Evolutionary conservation across 331 rosid species (phyloP), one percentile per base, ranked within the genome.

Genomic region (Malus hybrid): DNA sequence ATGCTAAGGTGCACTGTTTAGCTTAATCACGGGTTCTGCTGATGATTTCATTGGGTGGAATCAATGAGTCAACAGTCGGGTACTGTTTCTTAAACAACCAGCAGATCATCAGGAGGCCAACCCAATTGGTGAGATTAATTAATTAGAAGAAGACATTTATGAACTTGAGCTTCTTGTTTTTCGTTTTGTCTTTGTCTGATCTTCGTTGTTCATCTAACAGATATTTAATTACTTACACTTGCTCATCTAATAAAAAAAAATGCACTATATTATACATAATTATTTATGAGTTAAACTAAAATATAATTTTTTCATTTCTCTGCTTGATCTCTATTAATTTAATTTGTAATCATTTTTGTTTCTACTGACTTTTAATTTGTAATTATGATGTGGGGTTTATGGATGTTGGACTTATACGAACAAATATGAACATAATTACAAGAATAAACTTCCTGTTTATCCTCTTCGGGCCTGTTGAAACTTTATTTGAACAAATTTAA

Each of bases 71-170:
- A 80, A 11, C 7, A 66, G 5, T 55, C 62, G 22, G 70, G 54
- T 64, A 73, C n/a, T 79, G 79, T 57, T 62, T 27, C 73, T 48
- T 56, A 29, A 81, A 66, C 81, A 63, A 80, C 79, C 75, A 72
- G 75, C 68, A 75, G 32, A 57, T 76, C 55, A 34, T 69, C 27
- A 29, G 75, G 28, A 29, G 34, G 36, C 10, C 2, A 50, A 9
- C 10, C 28, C 11, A 14, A 16, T 22, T 62, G 46, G 22, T 9
- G 13, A 7, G 9, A 34, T 32, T 39, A 56, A 15, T 7, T n/a
- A 56, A 31, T 20, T 27, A 63, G 34, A 80, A 70, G 57, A 74
- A 28, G 75, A 33, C 67, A 73, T 11, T 44, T 18, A 6, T 46
- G 79, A 24, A 62, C 71, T 76, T 55, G 68, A 67, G 55, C 60